Conservation (phyloP, 2,329 filamentous ascomycete species). For the Exserohilum rostratum region DNA sequence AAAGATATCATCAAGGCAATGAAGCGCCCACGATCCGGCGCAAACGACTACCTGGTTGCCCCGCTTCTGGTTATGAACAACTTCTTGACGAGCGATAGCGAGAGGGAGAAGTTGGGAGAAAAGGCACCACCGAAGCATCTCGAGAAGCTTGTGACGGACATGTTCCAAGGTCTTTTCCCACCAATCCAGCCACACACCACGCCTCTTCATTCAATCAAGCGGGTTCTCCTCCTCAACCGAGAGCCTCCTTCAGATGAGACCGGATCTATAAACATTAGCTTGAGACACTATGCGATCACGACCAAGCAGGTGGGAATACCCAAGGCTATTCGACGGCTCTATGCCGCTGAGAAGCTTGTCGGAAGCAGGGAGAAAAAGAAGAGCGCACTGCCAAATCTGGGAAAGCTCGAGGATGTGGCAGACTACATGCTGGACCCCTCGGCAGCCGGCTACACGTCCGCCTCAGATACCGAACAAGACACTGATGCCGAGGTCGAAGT, state of each 20-base stretch:
- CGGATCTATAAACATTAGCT: conserved; percentile 76
- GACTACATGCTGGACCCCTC: conserved; percentile 87
- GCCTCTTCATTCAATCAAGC: conserved; percentile 87
- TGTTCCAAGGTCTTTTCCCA: conserved; percentile 96
- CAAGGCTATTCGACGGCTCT: conserved; percentile 79
- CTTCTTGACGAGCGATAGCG: conserved; percentile 69
- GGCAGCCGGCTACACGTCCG: conserved; percentile 85
- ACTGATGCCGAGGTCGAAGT: conserved; percentile 97
- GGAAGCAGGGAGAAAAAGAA: conserved; percentile 63
- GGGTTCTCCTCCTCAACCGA: conserved; percentile 88
- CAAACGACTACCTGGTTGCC: conserved; percentile 78
- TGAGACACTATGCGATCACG: conserved; percentile 94
- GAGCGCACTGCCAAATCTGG: conserved; percentile 79
- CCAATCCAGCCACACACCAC: conserved; percentile 92
- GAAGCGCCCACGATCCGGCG: conserved; percentile 81
- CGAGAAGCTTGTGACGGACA: conserved; percentile 87
- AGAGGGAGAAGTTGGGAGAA: conserved; percentile 40
- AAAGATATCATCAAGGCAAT: conserved; percentile 87
- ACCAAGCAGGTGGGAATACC: conserved; percentile 86
- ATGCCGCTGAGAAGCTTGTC: conserved; percentile 81
- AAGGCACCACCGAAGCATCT: conserved; percentile 88
- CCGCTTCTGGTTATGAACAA: conserved; percentile 99
- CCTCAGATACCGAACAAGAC: conserved; percentile 89
- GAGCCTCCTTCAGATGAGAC: conserved; percentile 58
- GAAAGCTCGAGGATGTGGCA: conserved; percentile 88